These are phyloP conservation scores for Lathyrus oleraceus DNA, from an alignment of 306 rosid species.

Conservation along the genomic window DNA sequence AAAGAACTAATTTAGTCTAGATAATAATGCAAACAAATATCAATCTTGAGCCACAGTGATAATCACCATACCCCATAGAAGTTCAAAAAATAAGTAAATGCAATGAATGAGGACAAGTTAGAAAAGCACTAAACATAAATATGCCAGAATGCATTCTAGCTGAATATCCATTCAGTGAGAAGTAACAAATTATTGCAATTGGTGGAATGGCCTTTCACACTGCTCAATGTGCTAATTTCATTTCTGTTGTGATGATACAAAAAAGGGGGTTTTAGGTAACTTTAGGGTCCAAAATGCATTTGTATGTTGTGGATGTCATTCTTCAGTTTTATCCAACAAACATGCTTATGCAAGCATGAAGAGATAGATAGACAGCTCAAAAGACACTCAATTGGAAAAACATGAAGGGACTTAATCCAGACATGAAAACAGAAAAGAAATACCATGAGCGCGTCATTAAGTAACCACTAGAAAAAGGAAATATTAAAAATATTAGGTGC, in stretches of 20 bases:
- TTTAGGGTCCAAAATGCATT: slow-evolving; percentile 16
- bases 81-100: not conserved
- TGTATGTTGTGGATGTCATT: slow-evolving; percentile 9
- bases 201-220: slow-evolving; percentile 12
- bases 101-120: slow-evolving; percentile 18
- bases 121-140: not conserved
- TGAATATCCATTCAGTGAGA: slow-evolving; percentile 15
- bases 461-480: slow-evolving; percentile 10
- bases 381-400: slow-evolving; percentile 20
- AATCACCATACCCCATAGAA: not conserved
- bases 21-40: not conserved
- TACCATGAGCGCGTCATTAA: not conserved
- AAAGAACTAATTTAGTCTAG: slow-evolving; percentile 26
- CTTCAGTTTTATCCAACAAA: slow-evolving; percentile 17
- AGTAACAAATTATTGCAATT: slow-evolving; percentile 13
- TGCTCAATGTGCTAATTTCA: slow-evolving; percentile 9
- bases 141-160: slow-evolving; percentile 3
- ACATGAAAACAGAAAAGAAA: slow-evolving; percentile 29
- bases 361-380: slow-evolving; percentile 21
- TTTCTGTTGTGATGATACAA: slow-evolving; percentile 16
- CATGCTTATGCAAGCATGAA: slow-evolving; percentile 10
- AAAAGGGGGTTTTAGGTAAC: slow-evolving; percentile 9
- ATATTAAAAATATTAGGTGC: slow-evolving; percentile 35
- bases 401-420: slow-evolving; percentile 28
- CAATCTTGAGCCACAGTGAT: not conserved